Evolutionary conservation across 257 asterid species (phyloP), one percentile per base, ranked within the genome.

Genomic region (Mitragyna speciosa): DNA sequence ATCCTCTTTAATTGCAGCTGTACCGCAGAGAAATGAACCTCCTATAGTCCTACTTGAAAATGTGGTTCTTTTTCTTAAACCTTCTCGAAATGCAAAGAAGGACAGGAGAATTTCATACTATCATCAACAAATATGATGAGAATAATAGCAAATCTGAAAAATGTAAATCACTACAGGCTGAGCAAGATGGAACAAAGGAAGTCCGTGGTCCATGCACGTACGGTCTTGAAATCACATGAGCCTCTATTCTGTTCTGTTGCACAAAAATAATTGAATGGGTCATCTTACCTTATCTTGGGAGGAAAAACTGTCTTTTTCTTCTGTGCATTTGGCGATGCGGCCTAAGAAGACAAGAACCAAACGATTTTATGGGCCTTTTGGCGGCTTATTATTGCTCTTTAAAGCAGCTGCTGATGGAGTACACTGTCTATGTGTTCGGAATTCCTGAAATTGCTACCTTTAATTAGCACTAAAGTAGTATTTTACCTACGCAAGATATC

Each of bases 221-320:
- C 22, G 24, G 70, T 31, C 70, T 28, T 30, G 41, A 67, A 0
- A 75, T 75, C 69, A 4, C 36, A 33, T 22, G 70, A 47, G 8
- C 20, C 51, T 48, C 24, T 30, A 12, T 12, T 28, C 24, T 17
- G n/a, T 47, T 59, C 28, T 75, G 26, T 33, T 49, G 70, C 70
- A 26, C 61, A 80, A 56, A 74, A 66, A 43, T 74, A 74, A 74
- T 65, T 80, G 70, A 30, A 58, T 12, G 48, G 24, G 28, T 12
- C 58, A 20, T 48, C 67, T 31, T 52, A 11, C 61, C 67, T 31
- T 28, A 11, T 28, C 70, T 64, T 64, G 6, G 28, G 22, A 26
- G 1, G 16, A 22, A 6, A 54, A 52, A 45, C 30, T 73, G 67
- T 26, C 67, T 9, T 64, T 14, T 28, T 28, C 20, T 28, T 12